Base-by-base conservation (phyloP, 1,139 yeast genomes). In the Diutina catenulata region DNA sequence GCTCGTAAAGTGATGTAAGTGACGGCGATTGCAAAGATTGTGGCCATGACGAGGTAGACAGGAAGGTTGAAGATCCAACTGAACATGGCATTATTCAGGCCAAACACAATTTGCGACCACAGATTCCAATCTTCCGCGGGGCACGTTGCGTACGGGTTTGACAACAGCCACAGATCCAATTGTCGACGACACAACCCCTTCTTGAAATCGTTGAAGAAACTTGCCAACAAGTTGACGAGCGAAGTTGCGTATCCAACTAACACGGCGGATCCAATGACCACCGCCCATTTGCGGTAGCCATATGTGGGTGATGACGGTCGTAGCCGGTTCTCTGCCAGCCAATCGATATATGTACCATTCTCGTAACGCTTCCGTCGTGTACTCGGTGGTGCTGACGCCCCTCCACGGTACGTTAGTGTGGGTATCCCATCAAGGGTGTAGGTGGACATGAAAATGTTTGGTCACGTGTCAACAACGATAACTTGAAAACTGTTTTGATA, bases 151-250 rank as follows among this genome's bases (percentile, higher is more conserved):
- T 65, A 66, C 2, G 72, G 73, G 42, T 57, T 60, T 14, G 64
- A 47, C 21, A 66, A 51, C 13, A 70, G 64, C 72, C 72, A 67
- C 32, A 51, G 51, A 42, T 63, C 64, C n/a, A 55, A 43, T 36
- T 53, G 49, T 37, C 65, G 55, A 36, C 61, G 48, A 42, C 73
- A 67, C 9, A 64, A 35, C 0, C 73, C 73, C 43, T 64, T 66
- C 42, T 76, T 73, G 37, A 80, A 46, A 46, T 81, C 86, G 37
- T 76, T 72, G 36, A 82, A 61, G 75, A 79, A 74, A 21, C 70
- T 75, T 0, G 84, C 64, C 0, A 68, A 53, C 44, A 79, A 68
- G 48, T 81, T 87, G 24, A 81, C 65, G 13, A 64, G 49, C 0
- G 81, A 69, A 1, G 88, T 74, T 4, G 72, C 49, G 23, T 74